These are phyloP conservation scores for Phytophthora pluvialis DNA, from an alignment of 352 stramenopile species.

Conservation along the genomic window DNA sequence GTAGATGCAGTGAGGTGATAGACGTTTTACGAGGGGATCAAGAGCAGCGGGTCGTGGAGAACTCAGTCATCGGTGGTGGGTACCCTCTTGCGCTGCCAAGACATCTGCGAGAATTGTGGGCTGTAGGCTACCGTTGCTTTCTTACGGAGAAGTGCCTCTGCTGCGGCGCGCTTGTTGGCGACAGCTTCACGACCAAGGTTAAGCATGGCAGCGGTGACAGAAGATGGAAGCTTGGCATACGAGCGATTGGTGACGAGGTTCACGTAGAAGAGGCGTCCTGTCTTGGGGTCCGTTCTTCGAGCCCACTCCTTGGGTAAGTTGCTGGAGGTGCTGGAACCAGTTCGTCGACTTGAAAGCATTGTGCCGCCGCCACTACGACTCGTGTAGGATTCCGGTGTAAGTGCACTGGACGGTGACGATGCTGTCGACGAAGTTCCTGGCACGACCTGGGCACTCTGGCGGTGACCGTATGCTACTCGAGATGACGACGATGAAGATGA, in stretches of 20 bases:
- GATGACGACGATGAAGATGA: constrained; percentile 24
- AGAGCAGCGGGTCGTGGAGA: neutral
- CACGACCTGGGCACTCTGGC: constrained; percentile 23
- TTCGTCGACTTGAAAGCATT: constrained; percentile 41
- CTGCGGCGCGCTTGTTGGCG: constrained; percentile 34
- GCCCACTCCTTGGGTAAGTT: constrained; percentile 82
- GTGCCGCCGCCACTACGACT: constrained; percentile 17
- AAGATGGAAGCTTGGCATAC: constrained; percentile 80
- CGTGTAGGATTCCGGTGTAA: constrained; percentile 47
- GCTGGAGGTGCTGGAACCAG: constrained; percentile 30
- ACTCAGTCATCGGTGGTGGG: constrained; percentile 44
- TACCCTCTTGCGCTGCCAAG: constrained; percentile 75
- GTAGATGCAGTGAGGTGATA: constrained; percentile 13
- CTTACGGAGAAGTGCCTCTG: constrained; percentile 39
- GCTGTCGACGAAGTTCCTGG: constrained; percentile 37
- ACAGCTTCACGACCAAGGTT: constrained; percentile 47
- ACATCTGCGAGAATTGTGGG: constrained; percentile 84
- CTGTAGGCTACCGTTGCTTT: constrained; percentile 73
- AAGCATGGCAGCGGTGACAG: constrained; percentile 72
- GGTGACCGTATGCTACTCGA: constrained; percentile 17
- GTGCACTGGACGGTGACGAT: constrained; percentile 41
- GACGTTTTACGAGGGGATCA: constrained; percentile 19
- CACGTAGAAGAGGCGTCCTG: constrained; percentile 80
- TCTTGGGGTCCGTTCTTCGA: constrained; percentile 79
- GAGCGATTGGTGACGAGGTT: constrained; percentile 87